A percentile compares a stretch with the other conserved stretches of the same genome.
These are phyloP conservation scores for Chaetomium fimeti DNA, from an alignment of 495 filamentous ascomycete species.

Conservation along the genomic window DNA sequence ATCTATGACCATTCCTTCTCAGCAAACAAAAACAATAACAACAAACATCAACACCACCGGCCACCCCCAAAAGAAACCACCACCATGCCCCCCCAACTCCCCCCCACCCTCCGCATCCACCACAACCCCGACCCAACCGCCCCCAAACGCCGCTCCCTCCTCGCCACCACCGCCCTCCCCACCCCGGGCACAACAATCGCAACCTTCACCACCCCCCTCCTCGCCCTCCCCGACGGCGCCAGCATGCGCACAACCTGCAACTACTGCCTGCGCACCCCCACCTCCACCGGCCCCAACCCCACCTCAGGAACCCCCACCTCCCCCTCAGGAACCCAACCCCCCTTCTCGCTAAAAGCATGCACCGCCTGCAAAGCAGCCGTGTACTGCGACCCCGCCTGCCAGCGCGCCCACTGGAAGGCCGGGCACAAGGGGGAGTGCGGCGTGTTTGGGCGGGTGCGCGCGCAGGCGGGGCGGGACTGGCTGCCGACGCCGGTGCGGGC, in stretches of 20 bases:
- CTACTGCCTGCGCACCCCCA: constrained; percentile 39
- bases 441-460: constrained; percentile 38
- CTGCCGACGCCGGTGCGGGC: constrained; percentile 51
- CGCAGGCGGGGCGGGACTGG: constrained; percentile 28
- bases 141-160: constrained; percentile 37
- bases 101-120: constrained; percentile 17
- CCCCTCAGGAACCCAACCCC: constrained; percentile 6
- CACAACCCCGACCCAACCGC: background rate
- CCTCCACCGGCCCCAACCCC: background rate
- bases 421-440: constrained; percentile 55
- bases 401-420: constrained; percentile 55
- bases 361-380: constrained; percentile 47
- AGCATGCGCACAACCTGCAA: constrained; percentile 42
- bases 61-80: background rate
- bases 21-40: background rate
- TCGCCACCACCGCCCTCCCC: constrained; percentile 34
- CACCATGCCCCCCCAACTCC: constrained; percentile 26
- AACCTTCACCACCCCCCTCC: constrained; percentile 39
- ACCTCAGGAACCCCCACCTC: background rate
- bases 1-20: no score
- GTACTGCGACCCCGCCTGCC: constrained; percentile 57
- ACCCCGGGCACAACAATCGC: constrained; percentile 43
- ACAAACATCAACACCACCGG: background rate
- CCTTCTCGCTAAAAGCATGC: constrained; percentile 50
- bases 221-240: constrained; percentile 45